Conservation (phyloP, 2,329 filamentous ascomycete genomes). For the Malbranchea cinnamomea region DNA sequence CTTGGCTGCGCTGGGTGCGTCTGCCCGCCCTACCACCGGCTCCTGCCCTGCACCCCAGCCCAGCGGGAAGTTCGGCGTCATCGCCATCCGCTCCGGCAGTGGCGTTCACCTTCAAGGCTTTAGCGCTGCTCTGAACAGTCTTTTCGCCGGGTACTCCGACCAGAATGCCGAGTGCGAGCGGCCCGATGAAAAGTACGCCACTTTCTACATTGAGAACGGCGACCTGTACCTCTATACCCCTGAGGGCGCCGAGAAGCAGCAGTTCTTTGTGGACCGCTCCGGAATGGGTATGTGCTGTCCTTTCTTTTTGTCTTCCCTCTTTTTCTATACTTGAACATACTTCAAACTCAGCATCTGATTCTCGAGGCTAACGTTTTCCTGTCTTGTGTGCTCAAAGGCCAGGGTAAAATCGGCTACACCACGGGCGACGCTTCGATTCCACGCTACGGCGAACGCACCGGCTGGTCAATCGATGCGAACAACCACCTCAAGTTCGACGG, state of each 20-base stretch:
- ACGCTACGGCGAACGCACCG: constrained; percentile 31
- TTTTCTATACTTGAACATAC: too few relatives aligned
- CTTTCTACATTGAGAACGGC: constrained; percentile 35
- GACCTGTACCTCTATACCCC: constrained; percentile 36
- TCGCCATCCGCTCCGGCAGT: constrained; percentile 37
- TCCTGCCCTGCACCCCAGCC: constrained; percentile 14
- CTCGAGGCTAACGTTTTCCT: constrained; percentile 1
- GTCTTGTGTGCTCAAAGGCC: constrained; percentile 22
- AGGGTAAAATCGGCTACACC: constrained; percentile 40
- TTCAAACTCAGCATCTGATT: neutral
- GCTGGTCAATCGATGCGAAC: constrained; percentile 32
- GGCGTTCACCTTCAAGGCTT: constrained; percentile 33
- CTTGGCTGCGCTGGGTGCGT: constrained; percentile 21
- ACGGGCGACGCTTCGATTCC: constrained; percentile 29
- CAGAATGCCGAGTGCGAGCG: constrained; percentile 36
- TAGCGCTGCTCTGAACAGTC: constrained; percentile 30
- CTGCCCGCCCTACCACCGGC: constrained; percentile 15
- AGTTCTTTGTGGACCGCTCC: constrained; percentile 40
- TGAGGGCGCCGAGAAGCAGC: constrained; percentile 29
- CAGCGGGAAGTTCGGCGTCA: constrained; percentile 31
- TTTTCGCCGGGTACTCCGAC: constrained; percentile 31
- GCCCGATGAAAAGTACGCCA: constrained; percentile 28
- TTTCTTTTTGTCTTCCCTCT: too few relatives aligned
- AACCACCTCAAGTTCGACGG: constrained; percentile 35
- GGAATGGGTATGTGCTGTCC: constrained; percentile 37